Evolutionary conservation across 306 rosid species (phyloP).

Genomic region (Inga oerstediana): DNA sequence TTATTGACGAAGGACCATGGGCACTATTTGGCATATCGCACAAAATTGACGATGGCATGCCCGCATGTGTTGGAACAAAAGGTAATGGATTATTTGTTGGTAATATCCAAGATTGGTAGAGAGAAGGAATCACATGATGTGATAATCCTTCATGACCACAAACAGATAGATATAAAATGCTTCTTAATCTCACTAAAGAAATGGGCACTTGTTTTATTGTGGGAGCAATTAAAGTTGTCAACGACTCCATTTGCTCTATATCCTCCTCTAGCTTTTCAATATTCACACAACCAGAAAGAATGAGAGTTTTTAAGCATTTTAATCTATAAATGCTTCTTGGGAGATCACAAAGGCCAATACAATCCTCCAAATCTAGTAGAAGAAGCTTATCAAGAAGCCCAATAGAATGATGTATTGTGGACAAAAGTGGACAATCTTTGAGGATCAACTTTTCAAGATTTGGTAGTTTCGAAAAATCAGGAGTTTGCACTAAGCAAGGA

Average conservation of each 20-base stretch:
- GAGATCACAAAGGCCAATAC: too few species aligned
- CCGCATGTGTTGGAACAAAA: not conserved
- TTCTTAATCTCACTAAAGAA: not conserved
- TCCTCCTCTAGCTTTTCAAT: not conserved
- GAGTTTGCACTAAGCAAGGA: not conserved
- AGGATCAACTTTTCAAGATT: not conserved
- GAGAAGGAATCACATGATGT: not conserved
- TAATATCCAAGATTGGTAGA: not conserved
- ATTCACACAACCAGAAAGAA: not conserved
- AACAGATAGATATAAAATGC: not conserved
- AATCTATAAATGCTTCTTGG: not conserved
- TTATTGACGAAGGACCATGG: not conserved
- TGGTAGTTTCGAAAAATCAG: not conserved
- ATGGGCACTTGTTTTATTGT: not conserved
- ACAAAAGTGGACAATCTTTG: not conserved
- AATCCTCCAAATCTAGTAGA: not conserved
- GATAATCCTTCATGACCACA: not conserved
- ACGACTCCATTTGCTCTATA: not conserved
- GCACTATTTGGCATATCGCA: not conserved
- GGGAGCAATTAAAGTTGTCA: not conserved
- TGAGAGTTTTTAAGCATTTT: not conserved
- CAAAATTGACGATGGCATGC: not conserved
- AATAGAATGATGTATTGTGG: not conserved
- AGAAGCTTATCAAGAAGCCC: not conserved
- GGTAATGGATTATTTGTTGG: not conserved